Base-by-base conservation (phyloP, 306 rosid species). In the Echinosophora koreensis region DNA sequence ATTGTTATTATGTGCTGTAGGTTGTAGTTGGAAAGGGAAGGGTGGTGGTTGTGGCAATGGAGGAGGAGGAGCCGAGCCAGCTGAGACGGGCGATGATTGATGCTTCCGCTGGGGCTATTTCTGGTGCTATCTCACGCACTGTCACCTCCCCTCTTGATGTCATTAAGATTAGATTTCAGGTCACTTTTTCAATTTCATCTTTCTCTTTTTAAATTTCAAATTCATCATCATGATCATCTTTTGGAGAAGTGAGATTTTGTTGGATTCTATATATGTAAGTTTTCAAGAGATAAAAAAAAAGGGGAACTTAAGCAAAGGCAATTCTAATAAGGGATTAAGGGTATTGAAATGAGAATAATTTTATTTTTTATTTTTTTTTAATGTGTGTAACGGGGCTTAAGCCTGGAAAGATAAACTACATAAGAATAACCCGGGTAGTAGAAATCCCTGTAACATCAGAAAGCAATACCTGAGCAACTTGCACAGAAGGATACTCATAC, bases 91-190 rank as follows among this genome's bases (percentile, higher is more conserved):
- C 91, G 5, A 6, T 71, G 86, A 81, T 91, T 41, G 92, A 89
- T 79, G 55, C 94, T 10, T 22, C 94, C 4, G 96, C 99, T 4
- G 99, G 99, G 3, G 94, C 96, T 41, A 82, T 89, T 73, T 88
- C 99, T 35, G 97, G 99, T 59, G 97, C 74, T 32, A 86, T 95
- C 9, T 92, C 99, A 12, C 77, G 99, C 68, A 92, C 94, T 3
- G 87, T 92, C 1, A 95, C 99, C 14, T 92, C 97, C 1, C 99
- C 97, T 60, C 97, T 92, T 70, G 99, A 95, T 73, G 99, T 95
- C 74, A 95, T 95, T 78, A 95, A 95, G 88, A 95, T 95, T 83
- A 91, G 97, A 80, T 95, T 95, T 58, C 99, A 95, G 97, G 99
- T 92, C 27, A 15, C 57, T 22, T 82, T 30, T 30, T 3, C 2